Evolutionary conservation across 2,329 filamentous ascomycete genomes (phyloP).

Genomic region (Emergomyces africanus): DNA sequence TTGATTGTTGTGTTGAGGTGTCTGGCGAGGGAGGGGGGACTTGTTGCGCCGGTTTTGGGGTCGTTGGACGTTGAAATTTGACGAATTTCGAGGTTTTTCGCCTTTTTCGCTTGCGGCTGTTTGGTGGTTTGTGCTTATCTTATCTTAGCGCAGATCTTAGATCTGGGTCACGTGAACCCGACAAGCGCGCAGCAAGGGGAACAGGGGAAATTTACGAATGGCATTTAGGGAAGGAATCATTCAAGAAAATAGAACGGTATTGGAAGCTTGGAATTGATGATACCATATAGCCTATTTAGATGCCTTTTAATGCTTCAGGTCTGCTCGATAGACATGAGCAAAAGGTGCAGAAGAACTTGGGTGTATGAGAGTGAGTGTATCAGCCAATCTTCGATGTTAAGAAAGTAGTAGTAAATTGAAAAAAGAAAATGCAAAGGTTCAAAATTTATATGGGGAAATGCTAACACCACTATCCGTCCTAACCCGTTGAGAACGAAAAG

Average conservation of each 20-base stretch:
- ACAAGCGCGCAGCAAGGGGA: neutral
- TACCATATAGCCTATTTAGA: neutral
- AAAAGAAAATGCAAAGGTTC: neutral
- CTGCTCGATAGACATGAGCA: neutral
- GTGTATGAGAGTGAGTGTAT: neutral
- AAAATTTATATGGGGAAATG: neutral
- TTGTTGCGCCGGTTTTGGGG: constrained; percentile 22
- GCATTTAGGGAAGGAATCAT: neutral
- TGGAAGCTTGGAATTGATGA: neutral
- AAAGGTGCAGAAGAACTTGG: too few species aligned
- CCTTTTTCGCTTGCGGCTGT: constrained; percentile 17
- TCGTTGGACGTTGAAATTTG: constrained; percentile 17
- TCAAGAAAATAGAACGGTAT: neutral
- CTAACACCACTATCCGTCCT: neutral
- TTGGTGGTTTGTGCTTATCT: constrained; percentile 32
- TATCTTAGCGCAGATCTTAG: constrained; percentile 20
- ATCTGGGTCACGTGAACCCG: constrained; percentile 8
- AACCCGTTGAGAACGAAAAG: neutral
- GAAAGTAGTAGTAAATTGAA: neutral
- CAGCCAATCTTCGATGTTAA: neutral
- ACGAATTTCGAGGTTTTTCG: constrained; percentile 35
- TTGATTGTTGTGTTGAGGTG: neutral
- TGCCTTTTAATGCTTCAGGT: neutral
- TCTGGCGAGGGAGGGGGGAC: neutral
- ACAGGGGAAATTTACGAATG: neutral